Conservation (phyloP, 1,284 basidiomycete genomes). For the Microbotryum scabiosae region DNA sequence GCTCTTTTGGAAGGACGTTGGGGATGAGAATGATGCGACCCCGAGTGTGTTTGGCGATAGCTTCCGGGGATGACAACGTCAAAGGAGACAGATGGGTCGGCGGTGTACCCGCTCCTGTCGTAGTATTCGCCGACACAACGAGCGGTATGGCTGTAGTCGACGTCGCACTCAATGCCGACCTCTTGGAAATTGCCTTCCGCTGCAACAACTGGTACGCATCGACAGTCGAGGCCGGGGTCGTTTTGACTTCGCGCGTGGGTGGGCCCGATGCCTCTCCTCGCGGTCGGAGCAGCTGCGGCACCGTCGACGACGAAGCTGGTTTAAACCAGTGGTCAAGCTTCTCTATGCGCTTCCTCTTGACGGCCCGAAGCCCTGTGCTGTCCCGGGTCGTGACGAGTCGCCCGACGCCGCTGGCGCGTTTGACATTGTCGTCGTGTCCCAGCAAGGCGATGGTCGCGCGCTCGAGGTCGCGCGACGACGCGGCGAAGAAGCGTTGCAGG, state of each 20-base stretch:
- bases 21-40: conserved; percentile 24
- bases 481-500: conserved; percentile 8
- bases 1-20: conserved; percentile 20
- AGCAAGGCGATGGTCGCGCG: conserved; percentile 11
- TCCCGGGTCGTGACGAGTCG: too few relatives aligned
- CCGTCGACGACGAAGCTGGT: background rate
- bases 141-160: background rate
- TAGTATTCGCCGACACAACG: background rate
- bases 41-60: conserved; percentile 19
- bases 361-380: too few relatives aligned
- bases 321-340: background rate
- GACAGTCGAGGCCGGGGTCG: background rate
- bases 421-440: background rate
- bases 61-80: conserved; percentile 2
- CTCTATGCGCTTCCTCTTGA: too few relatives aligned
- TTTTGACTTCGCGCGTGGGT: background rate
- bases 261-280: background rate
- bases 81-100: conserved; percentile 17
- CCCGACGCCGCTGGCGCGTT: background rate
- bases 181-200: background rate
- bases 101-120: background rate
- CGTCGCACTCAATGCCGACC: background rate
- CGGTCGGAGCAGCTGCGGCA: background rate
- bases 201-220: background rate
- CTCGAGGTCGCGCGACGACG: conserved; percentile 10